These are phyloP conservation scores for Mucuna pruriens DNA, from an alignment of 306 rosid genomes.

Conservation along the genomic window DNA sequence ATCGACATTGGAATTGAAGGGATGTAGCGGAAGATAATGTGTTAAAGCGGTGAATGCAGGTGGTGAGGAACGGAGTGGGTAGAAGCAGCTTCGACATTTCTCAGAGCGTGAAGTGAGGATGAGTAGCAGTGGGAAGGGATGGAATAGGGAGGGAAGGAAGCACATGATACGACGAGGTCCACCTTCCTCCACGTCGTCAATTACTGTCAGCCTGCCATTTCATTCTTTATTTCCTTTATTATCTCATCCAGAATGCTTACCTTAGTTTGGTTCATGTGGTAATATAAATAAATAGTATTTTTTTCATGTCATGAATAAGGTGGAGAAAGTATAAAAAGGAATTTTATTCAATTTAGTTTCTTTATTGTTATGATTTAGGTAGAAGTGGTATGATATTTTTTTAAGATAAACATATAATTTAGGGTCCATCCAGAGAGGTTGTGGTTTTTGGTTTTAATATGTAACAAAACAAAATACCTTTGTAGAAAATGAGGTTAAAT, in stretches of 20 bases:
- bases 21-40: slow-evolving; percentile 22
- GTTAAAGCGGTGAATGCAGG: slow-evolving; percentile 30
- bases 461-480: too few species aligned
- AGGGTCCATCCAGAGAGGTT: too few species aligned
- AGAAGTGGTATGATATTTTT: too few species aligned
- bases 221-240: background rate
- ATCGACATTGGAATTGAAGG: slow-evolving; percentile 35
- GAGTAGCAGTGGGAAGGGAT: background rate
- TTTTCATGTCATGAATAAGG: too few species aligned
- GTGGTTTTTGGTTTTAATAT: too few species aligned
- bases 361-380: too few species aligned
- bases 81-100: slow-evolving; percentile 71
- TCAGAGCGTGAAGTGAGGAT: background rate
- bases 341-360: too few species aligned
- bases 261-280: too few species aligned
- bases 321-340: too few species aligned
- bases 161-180: background rate
- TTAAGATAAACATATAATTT: too few species aligned
- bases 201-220: slow-evolving; percentile 21
- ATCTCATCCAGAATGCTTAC: background rate
- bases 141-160: background rate
- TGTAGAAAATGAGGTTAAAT: too few species aligned
- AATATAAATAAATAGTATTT: too few species aligned
- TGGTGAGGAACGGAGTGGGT: slow-evolving; percentile 48
- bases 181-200: slow-evolving; percentile 33